These are phyloP conservation scores for Cinchona pubescens DNA, from an alignment of 257 asterid species.

Conservation along the genomic window DNA sequence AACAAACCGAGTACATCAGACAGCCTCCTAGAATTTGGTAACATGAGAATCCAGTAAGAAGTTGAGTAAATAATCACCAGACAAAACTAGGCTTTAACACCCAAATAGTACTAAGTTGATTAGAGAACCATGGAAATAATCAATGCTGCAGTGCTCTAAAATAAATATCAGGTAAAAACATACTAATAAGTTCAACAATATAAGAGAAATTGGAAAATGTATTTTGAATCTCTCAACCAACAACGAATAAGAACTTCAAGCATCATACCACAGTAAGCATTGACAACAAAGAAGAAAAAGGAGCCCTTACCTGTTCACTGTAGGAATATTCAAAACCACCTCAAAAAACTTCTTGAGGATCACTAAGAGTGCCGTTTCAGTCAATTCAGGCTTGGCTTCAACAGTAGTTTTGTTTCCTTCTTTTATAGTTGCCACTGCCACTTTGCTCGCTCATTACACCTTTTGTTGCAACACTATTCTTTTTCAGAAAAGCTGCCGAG, in stretches of 20 bases:
- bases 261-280: background rate
- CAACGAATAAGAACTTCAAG: background rate
- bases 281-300: background rate
- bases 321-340: constrained; percentile 68
- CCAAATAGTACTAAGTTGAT: background rate
- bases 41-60: background rate
- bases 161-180: background rate
- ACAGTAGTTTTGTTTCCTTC: constrained; percentile 43
- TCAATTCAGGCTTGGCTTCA: constrained; percentile 63
- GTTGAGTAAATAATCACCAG: background rate
- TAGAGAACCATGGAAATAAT: background rate
- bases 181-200: background rate
- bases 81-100: background rate
- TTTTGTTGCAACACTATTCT: constrained; percentile 74
- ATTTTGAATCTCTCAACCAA: background rate
- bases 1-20: constrained; percentile 56
- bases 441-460: constrained; percentile 32
- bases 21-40: constrained; percentile 65
- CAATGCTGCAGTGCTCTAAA: background rate
- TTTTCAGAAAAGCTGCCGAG: constrained; percentile 88
- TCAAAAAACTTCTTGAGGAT: constrained; percentile 72
- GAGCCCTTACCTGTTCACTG: constrained; percentile 59
- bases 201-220: background rate
- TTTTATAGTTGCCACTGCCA: constrained; percentile 26
- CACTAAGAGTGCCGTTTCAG: constrained; percentile 66